A percentile compares a stretch with the other conserved stretches of the same genome.
phyloP scores from a whole-genome alignment of 257 asterid species.

The Scutellaria minor region DNA sequence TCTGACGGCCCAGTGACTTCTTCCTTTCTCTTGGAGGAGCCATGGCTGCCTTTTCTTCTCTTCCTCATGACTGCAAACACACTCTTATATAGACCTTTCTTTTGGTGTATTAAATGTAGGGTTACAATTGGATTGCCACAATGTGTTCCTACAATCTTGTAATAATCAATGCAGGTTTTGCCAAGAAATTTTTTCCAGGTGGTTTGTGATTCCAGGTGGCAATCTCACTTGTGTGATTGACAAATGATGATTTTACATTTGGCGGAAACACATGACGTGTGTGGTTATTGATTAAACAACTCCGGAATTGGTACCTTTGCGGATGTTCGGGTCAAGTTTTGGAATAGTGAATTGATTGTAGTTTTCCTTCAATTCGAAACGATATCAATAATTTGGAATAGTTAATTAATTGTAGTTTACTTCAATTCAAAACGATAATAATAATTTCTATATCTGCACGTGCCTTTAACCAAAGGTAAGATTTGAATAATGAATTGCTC shows the following conservation, averaged over 20 bases:
- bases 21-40: slow-evolving; percentile 42
- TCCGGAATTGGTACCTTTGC: no score
- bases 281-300: no score
- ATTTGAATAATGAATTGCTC: no score
- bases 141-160: slow-evolving; percentile 37
- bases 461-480: no score
- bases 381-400: no score
- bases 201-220: slow-evolving; percentile 35
- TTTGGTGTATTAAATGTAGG: slow-evolving; percentile 31
- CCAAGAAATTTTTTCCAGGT: slow-evolving; percentile 3
- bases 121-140: slow-evolving; percentile 40
- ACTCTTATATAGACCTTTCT: slow-evolving; percentile 32
- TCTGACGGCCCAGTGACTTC: slow-evolving; percentile 46
- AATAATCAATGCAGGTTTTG: slow-evolving; percentile 36
- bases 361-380: no score
- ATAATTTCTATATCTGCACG: no score
- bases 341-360: no score
- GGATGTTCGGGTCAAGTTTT: no score
- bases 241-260: slow-evolving; percentile 14
- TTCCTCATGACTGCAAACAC: neutral
- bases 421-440: no score
- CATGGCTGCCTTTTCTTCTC: slow-evolving; percentile 12
- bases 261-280: neutral
- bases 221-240: neutral
- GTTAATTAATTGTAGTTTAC: no score